phyloP scores from a whole-genome alignment of 441 rosid species.

The Populus hybrid region DNA sequence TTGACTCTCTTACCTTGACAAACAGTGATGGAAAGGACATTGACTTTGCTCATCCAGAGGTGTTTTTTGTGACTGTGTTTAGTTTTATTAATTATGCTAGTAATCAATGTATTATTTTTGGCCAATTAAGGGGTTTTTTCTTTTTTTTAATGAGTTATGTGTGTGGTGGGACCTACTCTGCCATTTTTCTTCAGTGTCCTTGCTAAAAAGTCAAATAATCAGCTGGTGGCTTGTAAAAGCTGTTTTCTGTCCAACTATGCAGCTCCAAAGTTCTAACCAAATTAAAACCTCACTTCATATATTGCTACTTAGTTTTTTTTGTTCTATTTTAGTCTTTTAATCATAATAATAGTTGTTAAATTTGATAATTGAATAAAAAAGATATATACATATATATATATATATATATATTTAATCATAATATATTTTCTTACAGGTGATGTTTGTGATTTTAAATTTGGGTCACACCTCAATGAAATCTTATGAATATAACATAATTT shows the following conservation, averaged over 20 bases:
- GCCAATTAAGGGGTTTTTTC: background rate
- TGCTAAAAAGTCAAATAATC: slow-evolving; percentile 35
- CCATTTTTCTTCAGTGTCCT: background rate
- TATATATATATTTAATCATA: too few relatives aligned
- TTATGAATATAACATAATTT: too few relatives aligned
- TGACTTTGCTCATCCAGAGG: slow-evolving; percentile 52
- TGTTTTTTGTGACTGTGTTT: slow-evolving; percentile 2
- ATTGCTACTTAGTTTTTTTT: background rate
- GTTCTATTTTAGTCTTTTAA: too few relatives aligned
- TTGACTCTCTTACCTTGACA: slow-evolving; percentile 20
- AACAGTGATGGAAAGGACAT: slow-evolving; percentile 51
- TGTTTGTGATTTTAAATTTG: background rate
- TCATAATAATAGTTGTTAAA: background rate
- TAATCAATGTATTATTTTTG: background rate
- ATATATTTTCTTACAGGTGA: background rate
- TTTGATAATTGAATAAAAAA: background rate
- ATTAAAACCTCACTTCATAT: background rate
- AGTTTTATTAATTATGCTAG: background rate
- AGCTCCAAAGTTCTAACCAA: background rate
- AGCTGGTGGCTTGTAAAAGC: slow-evolving; percentile 41
- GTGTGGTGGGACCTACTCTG: slow-evolving; percentile 23
- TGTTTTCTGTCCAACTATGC: slow-evolving; percentile 38
- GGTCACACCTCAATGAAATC: background rate
- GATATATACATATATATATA: too few relatives aligned
- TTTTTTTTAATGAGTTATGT: background rate